Evolutionary conservation across 805 yeast species (phyloP).

Genomic region (Nakazawaea pomicola): DNA sequence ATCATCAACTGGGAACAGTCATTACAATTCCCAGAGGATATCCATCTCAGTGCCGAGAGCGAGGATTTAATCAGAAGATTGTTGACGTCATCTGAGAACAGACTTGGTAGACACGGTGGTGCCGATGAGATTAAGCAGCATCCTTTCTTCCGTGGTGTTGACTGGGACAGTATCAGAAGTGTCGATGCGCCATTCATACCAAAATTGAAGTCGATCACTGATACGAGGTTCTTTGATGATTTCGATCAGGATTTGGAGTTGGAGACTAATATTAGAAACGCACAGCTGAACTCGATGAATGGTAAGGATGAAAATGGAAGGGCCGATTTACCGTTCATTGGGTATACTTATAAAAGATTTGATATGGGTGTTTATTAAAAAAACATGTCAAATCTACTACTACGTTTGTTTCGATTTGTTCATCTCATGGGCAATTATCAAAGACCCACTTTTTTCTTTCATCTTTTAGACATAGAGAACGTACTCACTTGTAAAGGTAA

Average conservation of each 20-base stretch:
- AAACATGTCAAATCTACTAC: neutral
- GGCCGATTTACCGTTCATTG: conserved; percentile 94
- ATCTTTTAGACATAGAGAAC: too few species aligned
- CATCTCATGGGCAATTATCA: too few species aligned
- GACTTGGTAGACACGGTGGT: conserved; percentile 87
- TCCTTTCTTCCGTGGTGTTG: conserved; percentile 94
- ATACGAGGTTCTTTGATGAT: conserved; percentile 78
- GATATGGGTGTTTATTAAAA: conserved; percentile 33
- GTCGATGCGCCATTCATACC: conserved; percentile 95
- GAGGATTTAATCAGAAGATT: conserved; percentile 80
- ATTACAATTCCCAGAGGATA: conserved; percentile 83
- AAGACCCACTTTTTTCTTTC: neutral
- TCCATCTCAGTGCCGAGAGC: conserved; percentile 82
- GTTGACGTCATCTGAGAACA: conserved; percentile 70
- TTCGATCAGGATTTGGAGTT: conserved; percentile 13
- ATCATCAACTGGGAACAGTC: conserved; percentile 90
- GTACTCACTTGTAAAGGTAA: too few species aligned
- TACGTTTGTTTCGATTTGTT: too few species aligned
- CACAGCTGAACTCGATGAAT: neutral
- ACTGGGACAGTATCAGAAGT: conserved; percentile 83
- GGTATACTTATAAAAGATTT: conserved; percentile 92
- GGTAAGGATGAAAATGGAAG: conserved; percentile 42
- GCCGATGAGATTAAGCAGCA: conserved; percentile 87
- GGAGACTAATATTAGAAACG: conserved; percentile 8
- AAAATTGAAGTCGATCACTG: conserved; percentile 85